phyloP scores from a whole-genome alignment of 2,329 filamentous ascomycete species.

The Fusarium torulosum region DNA sequence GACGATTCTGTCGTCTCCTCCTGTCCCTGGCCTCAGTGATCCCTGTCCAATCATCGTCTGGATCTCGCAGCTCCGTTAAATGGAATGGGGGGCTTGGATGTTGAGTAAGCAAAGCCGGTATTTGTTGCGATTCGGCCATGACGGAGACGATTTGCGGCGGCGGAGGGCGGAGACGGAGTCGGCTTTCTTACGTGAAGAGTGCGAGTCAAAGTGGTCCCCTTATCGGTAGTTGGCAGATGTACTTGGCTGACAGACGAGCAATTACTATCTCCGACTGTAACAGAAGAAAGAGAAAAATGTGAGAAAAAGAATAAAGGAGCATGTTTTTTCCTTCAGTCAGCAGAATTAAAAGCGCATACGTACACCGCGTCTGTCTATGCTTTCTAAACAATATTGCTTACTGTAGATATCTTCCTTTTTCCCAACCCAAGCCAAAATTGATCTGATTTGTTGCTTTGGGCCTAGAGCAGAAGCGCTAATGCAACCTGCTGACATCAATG shows the following conservation, averaged over 20 bases:
- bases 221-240: background rate
- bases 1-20: slow-evolving; percentile 44
- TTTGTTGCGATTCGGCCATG: slow-evolving; percentile 18
- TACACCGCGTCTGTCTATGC: background rate
- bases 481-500: slow-evolving; percentile 41
- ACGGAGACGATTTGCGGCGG: background rate
- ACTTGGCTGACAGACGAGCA: too few species aligned
- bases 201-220: slow-evolving; percentile 12
- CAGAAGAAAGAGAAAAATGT: background rate
- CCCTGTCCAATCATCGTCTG: slow-evolving; percentile 45
- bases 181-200: slow-evolving; percentile 26
- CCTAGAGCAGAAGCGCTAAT: slow-evolving; percentile 33
- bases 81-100: slow-evolving; percentile 18
- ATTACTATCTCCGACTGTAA: background rate
- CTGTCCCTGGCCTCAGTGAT: slow-evolving; percentile 41
- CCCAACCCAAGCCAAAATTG: background rate
- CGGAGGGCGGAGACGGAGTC: background rate
- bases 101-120: slow-evolving; percentile 14
- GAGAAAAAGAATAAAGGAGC: background rate
- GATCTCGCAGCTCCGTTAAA: slow-evolving; percentile 28
- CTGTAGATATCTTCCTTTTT: background rate
- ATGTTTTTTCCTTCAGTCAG: background rate
- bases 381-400: slow-evolving; percentile 1
- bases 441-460: slow-evolving; percentile 7
- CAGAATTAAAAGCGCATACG: background rate